These are phyloP conservation scores for Melaleuca alternifolia DNA, from an alignment of 345 rosid species.

Conservation along the genomic window DNA sequence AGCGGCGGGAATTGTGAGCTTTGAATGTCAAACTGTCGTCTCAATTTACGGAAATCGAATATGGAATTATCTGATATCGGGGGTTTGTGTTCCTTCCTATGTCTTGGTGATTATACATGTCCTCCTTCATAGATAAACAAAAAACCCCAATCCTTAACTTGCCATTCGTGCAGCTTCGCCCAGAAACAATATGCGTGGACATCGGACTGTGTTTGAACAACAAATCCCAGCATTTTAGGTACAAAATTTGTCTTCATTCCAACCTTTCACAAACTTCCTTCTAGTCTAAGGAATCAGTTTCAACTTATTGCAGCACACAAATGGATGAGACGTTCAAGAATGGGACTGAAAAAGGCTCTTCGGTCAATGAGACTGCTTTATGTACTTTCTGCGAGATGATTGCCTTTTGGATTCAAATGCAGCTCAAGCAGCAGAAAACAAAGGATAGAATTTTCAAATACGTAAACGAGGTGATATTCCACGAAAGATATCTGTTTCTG, in stretches of 20 bases:
- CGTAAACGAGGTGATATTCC: constrained; percentile 25
- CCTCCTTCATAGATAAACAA: background rate
- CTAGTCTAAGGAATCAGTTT: too few species aligned
- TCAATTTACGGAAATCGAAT: constrained; percentile 22
- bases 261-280: background rate
- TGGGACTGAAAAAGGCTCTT: background rate
- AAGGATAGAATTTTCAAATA: constrained; percentile 26
- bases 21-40: constrained; percentile 33
- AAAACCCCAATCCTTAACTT: background rate
- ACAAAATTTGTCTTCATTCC: background rate
- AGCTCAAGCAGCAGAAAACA: constrained; percentile 36
- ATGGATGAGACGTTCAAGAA: constrained; percentile 9
- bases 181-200: constrained; percentile 40
- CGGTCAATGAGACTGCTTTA: constrained; percentile 5
- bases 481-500: background rate
- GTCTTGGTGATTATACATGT: background rate
- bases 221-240: constrained; percentile 8
- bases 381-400: constrained; percentile 53
- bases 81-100: constrained; percentile 23
- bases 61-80: constrained; percentile 35
- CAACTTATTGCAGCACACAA: constrained; percentile 3
- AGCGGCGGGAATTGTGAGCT: constrained; percentile 34
- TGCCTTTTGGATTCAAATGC: constrained; percentile 46
- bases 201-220: constrained; percentile 31
- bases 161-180: constrained; percentile 24